Evolutionary conservation across 2,329 filamentous ascomycete genomes (phyloP).

Genomic region (Claviceps paspali): DNA sequence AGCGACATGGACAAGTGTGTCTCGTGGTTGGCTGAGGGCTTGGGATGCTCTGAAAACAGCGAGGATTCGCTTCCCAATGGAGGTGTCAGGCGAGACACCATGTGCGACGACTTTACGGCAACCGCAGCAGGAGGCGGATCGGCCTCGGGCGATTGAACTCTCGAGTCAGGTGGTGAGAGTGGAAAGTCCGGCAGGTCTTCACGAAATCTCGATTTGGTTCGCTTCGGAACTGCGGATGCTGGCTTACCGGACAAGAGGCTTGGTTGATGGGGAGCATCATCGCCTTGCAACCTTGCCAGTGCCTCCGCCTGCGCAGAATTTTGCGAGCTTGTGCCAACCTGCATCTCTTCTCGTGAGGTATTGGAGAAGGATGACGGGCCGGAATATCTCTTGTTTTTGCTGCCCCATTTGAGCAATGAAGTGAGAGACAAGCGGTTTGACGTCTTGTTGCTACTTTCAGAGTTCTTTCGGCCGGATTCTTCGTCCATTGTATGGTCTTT

Average conservation of each 20-base stretch:
- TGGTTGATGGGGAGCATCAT: constrained; percentile 12
- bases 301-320: constrained; percentile 17
- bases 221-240: constrained; percentile 43
- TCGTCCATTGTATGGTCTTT: constrained; percentile 29
- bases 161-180: constrained; percentile 70
- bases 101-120: constrained; percentile 13
- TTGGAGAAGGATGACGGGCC: constrained; percentile 75
- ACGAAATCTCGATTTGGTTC: constrained; percentile 79
- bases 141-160: constrained; percentile 62
- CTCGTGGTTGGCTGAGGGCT: constrained; percentile 31
- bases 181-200: constrained; percentile 83
- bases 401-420: constrained; percentile 59
- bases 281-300: constrained; percentile 20
- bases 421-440: constrained; percentile 41
- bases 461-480: constrained; percentile 36
- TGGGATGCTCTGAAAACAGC: constrained; percentile 26
- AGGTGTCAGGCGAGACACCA: constrained; percentile 13
- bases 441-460: constrained; percentile 34
- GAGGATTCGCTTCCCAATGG: constrained; percentile 28
- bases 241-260: constrained; percentile 18
- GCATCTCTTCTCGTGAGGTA: constrained; percentile 77
- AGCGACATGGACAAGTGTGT: constrained; percentile 68
- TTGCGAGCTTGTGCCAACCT: constrained; percentile 14
- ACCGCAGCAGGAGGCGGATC: constrained; percentile 25
- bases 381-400: constrained; percentile 39